Evolutionary conservation across 495 filamentous ascomycete genomes (phyloP), one percentile per base, ranked within the genome.

Genomic region (Parmelia sp.): DNA sequence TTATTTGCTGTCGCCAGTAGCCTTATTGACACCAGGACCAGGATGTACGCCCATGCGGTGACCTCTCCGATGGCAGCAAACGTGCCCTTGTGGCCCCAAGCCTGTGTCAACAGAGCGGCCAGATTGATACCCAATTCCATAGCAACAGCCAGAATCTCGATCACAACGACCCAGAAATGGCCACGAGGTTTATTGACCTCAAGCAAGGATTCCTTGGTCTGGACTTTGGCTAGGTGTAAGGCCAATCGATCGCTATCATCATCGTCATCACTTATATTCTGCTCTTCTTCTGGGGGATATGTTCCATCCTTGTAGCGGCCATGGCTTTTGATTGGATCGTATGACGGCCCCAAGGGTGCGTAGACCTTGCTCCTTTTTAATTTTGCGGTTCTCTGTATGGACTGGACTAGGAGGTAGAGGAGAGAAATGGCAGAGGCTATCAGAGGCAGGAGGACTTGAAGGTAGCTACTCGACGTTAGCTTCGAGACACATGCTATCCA

Each of bases 381-480:
- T 60, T 71, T 74, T 65, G 77, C 75, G 39, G 77, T 74, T 37
- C 77, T 78, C 44, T 74, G 75, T 70, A 83, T 73, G 60, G 76
- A 74, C 67, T 86, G 84, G 62, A 83, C 59, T 49, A 79, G 36
- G 60, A 96, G 83, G 67, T 84, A 79, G 27, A 90, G 70, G 47
- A 91, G 72, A 3, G 95, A 99, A 15, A 88, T 65, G 59, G 76
- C 83, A 72, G 89, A 84, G 51, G 86, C 78, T 36, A 84, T 76
- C 58, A 96, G 81, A 65, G 95, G 95, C 45, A 97, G 82, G 44
- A 94, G 77, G 61, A 90, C 84, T 76, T 91, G 88, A 49, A 99
- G 83, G 72, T 90, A 90, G 73, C 93, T 97, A 74, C 70, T 62
- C 51, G n/a, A 49, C 15, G 65, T 68, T 45, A 74, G 73, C 36